Evolutionary conservation across 306 rosid species (phyloP), one percentile per base, ranked within the genome.

Genomic region (Morella rubra): DNA sequence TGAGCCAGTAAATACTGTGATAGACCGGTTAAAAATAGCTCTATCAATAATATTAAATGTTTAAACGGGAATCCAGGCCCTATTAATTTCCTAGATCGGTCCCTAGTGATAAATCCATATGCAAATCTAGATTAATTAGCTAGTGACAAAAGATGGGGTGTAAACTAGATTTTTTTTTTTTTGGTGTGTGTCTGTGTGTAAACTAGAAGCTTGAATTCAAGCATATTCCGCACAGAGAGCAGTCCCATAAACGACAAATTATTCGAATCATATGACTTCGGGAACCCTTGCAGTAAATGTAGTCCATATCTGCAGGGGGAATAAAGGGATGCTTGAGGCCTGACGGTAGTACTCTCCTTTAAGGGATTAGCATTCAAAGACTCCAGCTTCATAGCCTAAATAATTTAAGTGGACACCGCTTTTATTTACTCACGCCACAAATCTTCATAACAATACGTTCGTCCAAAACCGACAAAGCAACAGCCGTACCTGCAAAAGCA

Each of bases 281-380:
- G 44, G 37, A 61, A 71, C 52, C 22, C 71, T 41, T 66, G 52
- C 20, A 46, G 24, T 49, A 32, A 10, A 7, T 46, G 65, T 81
- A 81, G 81, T 53, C 84, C 78, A 72, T 81, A 81, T 81, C 84
- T 52, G 7, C 69, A 41, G 75, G 73, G 44, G 44, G 81, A 81
- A 62, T 76, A 62, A 81, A 76, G 68, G 73, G 51, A 44, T 44
- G 69, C 68, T 70, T 40, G 52, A 41, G 58, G 67, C 42, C 44
- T n/a, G 16, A 13, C 9, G 16, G 11, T 7, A 44, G 24, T 7
- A 44, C 55, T 7, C 14, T 19, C 73, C 52, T 18, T 52, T 49
- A 2, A 12, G 67, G 40, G 70, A 73, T 13, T 27, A 16, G 54
- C 73, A 71, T 14, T 65, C 10, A 24, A 10, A 4, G 40, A 9